A percentile compares a stretch with the other conserved stretches of the same genome.
These are phyloP conservation scores for Sporothrix inflata DNA, from an alignment of 2,329 filamentous ascomycete genomes.

Conservation along the genomic window DNA sequence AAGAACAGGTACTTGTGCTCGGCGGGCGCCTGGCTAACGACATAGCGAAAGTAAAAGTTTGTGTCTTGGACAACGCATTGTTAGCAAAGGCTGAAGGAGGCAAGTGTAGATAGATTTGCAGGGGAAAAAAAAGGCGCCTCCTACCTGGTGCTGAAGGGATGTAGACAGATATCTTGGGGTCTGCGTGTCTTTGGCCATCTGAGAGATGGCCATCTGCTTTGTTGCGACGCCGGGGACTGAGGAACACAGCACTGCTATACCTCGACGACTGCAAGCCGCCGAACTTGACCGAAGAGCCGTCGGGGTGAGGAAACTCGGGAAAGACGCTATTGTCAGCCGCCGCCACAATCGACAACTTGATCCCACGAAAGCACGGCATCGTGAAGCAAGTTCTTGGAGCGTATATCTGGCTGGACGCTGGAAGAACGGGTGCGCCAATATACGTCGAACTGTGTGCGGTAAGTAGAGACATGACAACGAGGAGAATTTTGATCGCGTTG, in stretches of 20 bases:
- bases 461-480: background rate
- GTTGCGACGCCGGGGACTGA: slow-evolving; percentile 24
- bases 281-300: slow-evolving; percentile 50
- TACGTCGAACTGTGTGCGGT: too few species aligned
- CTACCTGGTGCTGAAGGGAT: slow-evolving; percentile 58
- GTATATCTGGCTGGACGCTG: background rate
- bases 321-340: slow-evolving; percentile 46
- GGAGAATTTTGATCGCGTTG: background rate
- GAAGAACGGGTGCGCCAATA: background rate
- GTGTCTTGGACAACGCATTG: slow-evolving; percentile 44
- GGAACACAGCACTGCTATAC: slow-evolving; percentile 12
- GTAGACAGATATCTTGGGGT: slow-evolving; percentile 57
- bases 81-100: background rate
- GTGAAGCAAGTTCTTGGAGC: background rate
- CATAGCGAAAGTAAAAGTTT: slow-evolving; percentile 58
- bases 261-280: slow-evolving; percentile 31
- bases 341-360: slow-evolving; percentile 49
- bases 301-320: slow-evolving; percentile 60
- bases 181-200: slow-evolving; percentile 37
- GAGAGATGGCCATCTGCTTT: background rate
- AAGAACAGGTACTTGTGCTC: slow-evolving; percentile 54
- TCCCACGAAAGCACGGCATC: slow-evolving; percentile 56
- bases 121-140: slow-evolving; percentile 15
- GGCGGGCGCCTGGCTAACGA: slow-evolving; percentile 43
- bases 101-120: background rate